Conservation (phyloP, 106 monocot species). For the Dendrobium huoshanense region DNA sequence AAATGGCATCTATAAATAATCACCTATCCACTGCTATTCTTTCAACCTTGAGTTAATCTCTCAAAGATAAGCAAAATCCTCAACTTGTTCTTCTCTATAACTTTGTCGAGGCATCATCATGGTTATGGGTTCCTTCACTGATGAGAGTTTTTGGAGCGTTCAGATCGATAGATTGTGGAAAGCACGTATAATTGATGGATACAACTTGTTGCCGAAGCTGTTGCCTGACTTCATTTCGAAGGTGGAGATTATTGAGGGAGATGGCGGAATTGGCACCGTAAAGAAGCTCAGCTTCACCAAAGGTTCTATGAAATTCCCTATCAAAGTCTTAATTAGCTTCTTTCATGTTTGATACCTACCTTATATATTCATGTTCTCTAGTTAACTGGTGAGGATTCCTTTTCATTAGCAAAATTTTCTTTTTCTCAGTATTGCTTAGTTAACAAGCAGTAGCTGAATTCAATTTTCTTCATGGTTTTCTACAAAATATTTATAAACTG, state of each 20-base stretch:
- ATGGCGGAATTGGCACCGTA: constrained; percentile 18
- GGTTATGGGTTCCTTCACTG: constrained; percentile 7
- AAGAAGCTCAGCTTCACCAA: background rate
- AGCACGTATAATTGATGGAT: constrained; percentile 7
- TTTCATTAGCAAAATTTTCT: too few species aligned
- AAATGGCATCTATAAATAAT: too few species aligned
- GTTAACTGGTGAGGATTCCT: background rate
- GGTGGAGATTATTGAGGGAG: constrained; percentile 15
- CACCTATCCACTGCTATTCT: too few species aligned
- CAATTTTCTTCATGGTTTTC: too few species aligned
- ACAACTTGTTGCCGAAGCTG: constrained; percentile 10
- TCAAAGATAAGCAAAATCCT: too few species aligned
- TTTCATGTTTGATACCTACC: too few species aligned
- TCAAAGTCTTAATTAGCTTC: too few species aligned
- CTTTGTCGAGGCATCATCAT: background rate
- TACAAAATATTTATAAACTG: too few species aligned
- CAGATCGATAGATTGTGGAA: constrained; percentile 14
- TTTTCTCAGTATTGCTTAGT: too few species aligned
- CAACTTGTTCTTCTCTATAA: too few species aligned
- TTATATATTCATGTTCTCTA: background rate
- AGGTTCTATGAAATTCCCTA: background rate
- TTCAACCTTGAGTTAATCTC: too few species aligned
- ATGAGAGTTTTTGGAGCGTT: background rate
- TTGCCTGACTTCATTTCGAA: constrained; percentile 3
- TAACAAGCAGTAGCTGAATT: background rate